A percentile compares a stretch with the other conserved stretches of the same genome.
Conservation (phyloP, 176 grass and related monocot species). For the Olyra latifolia region DNA sequence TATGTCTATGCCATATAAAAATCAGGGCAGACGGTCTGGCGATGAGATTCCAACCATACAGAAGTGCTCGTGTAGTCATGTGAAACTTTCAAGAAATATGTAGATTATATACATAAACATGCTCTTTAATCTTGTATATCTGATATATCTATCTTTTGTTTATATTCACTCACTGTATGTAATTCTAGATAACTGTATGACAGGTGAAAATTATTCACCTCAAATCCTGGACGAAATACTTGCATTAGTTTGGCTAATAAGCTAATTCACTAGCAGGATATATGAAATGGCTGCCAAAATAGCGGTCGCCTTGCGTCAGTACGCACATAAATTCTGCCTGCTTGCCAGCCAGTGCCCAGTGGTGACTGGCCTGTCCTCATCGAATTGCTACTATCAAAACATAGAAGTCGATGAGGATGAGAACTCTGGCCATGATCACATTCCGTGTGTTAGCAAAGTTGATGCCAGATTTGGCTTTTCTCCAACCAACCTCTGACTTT, state of each 20-base stretch:
- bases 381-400: constrained; percentile 28
- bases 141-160: not conserved
- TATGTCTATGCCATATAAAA: not conserved
- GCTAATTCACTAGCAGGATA: not conserved
- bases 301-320: constrained; percentile 30
- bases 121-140: not conserved
- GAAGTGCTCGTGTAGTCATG: not conserved
- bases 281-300: constrained; percentile 28
- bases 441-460: constrained; percentile 2
- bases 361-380: constrained; percentile 32
- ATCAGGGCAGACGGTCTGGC: not conserved
- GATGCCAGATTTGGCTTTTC: constrained; percentile 24
- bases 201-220: not conserved
- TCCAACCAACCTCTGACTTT: constrained; percentile 11
- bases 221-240: not conserved
- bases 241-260: not conserved
- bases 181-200: not conserved
- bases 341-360: constrained; percentile 19
- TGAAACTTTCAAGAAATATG: not conserved
- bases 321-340: constrained; percentile 27
- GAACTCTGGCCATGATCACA: not conserved
- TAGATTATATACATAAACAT: not conserved
- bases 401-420: constrained; percentile 25
- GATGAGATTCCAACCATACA: not conserved
- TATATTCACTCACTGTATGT: not conserved